Base-by-base conservation (phyloP, 352 stramenopile species). In the Phytophthora boehmeriae region DNA sequence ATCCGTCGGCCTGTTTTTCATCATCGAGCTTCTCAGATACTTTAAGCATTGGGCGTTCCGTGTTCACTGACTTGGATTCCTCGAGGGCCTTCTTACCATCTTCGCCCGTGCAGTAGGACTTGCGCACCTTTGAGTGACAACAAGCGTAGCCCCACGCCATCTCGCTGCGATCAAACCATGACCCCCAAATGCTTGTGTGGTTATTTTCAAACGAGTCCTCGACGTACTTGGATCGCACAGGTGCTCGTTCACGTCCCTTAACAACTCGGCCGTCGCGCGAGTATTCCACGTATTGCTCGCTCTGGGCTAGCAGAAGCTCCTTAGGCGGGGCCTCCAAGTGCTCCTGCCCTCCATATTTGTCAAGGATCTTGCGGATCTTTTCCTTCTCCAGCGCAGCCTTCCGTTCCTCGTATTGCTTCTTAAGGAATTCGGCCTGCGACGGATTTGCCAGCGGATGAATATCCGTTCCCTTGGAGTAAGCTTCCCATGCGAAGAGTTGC, bases 111-210 rank as follows among this genome's bases (percentile, higher is more conserved):
- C 95, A 99, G 63, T 99, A 99, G 0, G 91, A 98, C 57, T 97
- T 98, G 62, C 85, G 85, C 8, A 98, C 83, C 46, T 92, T 93
- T 1, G 91, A 98, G 71, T 99, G 96, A 75, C 98, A 98, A 73
- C 97, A 99, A 16, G 77, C 86, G 76, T 98, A 99, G 4, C 98
- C 98, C 98, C 97, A 99, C n/a, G 75, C 62, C 69, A 93, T 96
- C 16, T 93, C 92, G 11, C 80, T 80, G 8, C 84, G 84, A 69
- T 99, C 96, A 78, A 98, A 99, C 76, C 96, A 99, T 27, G 90
- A 98, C 19, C 98, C 98, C 97, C 97, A 99, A 10, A 99, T 91
- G 16, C 76, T 86, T 8, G 83, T 97, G 70, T 99, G 98, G 68
- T 99, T 99, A 72, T 98, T 98, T 49, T 95, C 83, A 23, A 95